Percentiles rank a stretch among this genome's conserved stretches.
Evolutionary conservation across 768 basidiomycete species (phyloP).

Genomic region (Phlebiopsis gigantea): DNA sequence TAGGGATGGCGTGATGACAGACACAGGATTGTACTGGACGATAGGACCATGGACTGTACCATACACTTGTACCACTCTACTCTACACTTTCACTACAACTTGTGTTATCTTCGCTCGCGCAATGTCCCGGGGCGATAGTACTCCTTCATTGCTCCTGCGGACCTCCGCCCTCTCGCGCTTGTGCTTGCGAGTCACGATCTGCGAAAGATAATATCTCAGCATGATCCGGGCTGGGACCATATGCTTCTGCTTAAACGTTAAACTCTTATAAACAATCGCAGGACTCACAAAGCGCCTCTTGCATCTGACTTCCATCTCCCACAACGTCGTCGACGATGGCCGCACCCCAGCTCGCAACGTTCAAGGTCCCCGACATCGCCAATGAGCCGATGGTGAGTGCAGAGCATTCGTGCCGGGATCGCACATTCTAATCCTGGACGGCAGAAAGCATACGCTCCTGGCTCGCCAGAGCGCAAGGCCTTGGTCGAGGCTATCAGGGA

Average conservation of each 20-base stretch:
- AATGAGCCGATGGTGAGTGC: slow-evolving; percentile 88
- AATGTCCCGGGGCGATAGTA: not conserved
- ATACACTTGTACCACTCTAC: slow-evolving; percentile 6
- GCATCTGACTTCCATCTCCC: not conserved
- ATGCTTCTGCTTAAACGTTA: not conserved
- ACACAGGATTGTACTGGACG: slow-evolving; percentile 2
- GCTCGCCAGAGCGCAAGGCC: slow-evolving; percentile 69
- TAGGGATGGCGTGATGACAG: not conserved
- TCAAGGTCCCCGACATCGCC: slow-evolving; percentile 78
- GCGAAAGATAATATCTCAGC: not conserved
- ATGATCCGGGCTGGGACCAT: not conserved
- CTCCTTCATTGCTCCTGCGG: not conserved
- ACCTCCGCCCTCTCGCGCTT: not conserved
- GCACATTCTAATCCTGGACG: not conserved
- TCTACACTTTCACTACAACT: not conserved
- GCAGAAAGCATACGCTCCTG: slow-evolving; percentile 73
- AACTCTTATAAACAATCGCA: not conserved
- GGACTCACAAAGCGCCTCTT: not conserved
- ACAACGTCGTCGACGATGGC: slow-evolving; percentile 38
- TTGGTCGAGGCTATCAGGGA: slow-evolving; percentile 68
- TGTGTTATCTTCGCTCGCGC: not conserved
- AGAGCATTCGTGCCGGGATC: slow-evolving; percentile 12
- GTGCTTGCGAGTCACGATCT: not conserved
- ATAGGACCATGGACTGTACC: slow-evolving; percentile 7
- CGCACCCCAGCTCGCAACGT: slow-evolving; percentile 73